Evolutionary conservation across 2,329 filamentous ascomycete genomes (phyloP), one percentile per base, ranked within the genome.

Genomic region (Colletotrichum tropicicola): DNA sequence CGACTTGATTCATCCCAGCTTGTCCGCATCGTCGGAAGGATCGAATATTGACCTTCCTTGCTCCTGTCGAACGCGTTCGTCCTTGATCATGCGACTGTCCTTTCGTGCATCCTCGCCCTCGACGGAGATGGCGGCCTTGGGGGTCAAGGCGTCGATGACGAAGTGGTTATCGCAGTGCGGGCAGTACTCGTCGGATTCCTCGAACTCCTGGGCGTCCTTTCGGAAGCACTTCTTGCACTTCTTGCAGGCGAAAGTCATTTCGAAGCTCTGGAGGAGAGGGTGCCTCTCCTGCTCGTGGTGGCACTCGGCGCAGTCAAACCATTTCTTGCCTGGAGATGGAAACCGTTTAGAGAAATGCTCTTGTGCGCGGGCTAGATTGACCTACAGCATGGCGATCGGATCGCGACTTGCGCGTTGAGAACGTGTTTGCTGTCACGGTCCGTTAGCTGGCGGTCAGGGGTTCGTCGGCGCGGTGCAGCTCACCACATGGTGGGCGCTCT

Each of bases 101-200:
- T 94, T 86, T 65, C 96, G 86, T 3, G 90, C 90, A 80, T 99
- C 97, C 68, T 97, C 95, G 66, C 95, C 92, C 82, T 99, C 96
- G 54, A 99, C 87, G 70, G 94, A 89, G 54, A 99, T 81, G 35
- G 91, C 87, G 9, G 94, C 87, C 79, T 97, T 92, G 21, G 96
- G 93, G 5, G 91, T 92, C 71, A 91, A 80, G 54, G 96, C 97
- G 5, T 98, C 94, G 68, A 99, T 85, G 39, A 99, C 92, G 75
- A 94, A 99, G 80, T 99, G 97, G 82, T 99, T 99, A 77, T 99
- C 96, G 83, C 96, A 99, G 82, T 98, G 93, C 21, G 96, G 97
- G 83, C 96, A 99, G 85, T 97, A 99, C 78, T 99, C 97, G 82
- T 99, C 96, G 76, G 92, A 91, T 72, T 99, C 96, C 71, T 99